These are phyloP conservation scores for Diaporthe vexans DNA, from an alignment of 2,329 filamentous ascomycete genomes.

Conservation along the genomic window DNA sequence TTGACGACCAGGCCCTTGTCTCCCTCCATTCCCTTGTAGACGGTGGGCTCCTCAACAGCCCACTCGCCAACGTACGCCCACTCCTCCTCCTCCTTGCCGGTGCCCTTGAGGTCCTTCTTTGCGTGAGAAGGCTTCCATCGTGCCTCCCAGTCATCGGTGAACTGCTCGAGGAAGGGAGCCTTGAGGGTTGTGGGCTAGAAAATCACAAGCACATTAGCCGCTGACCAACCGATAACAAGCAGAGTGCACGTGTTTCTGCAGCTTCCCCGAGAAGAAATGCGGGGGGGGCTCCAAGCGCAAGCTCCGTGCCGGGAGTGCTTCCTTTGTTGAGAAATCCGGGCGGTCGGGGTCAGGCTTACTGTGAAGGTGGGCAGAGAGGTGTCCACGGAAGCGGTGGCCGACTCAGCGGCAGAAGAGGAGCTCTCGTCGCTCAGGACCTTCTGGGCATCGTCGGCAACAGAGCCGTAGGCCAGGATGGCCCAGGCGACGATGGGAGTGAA, in stretches of 20 bases:
- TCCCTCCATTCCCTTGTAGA: conserved; percentile 92
- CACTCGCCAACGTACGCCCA: conserved; percentile 98
- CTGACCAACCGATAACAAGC: neutral
- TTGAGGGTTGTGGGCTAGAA: conserved; percentile 86
- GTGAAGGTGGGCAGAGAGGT: conserved; percentile 87
- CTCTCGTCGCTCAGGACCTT: conserved; percentile 64
- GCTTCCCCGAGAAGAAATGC: neutral
- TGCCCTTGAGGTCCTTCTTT: conserved; percentile 88
- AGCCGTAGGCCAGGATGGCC: conserved; percentile 78
- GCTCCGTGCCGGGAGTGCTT: conserved; percentile 28
- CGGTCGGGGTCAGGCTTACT: conserved; percentile 68
- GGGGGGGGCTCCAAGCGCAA: neutral
- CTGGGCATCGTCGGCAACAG: conserved; percentile 77
- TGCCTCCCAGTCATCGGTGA: conserved; percentile 94
- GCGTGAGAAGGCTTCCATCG: conserved; percentile 96
- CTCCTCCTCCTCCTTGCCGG: conserved; percentile 85
- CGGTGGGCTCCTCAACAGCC: conserved; percentile 92
- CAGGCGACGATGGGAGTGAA: conserved; percentile 84
- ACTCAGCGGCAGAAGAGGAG: conserved; percentile 59
- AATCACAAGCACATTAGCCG: conserved; percentile 22
- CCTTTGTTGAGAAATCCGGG: conserved; percentile 18
- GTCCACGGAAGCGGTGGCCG: conserved; percentile 67
- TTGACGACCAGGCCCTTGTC: conserved; percentile 98
- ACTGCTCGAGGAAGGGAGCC: conserved; percentile 97
- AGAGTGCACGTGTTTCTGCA: neutral